Percentiles rank a stretch among this genome's conserved stretches.
phyloP scores from a whole-genome alignment of 257 asterid genomes.

The Primulina huaijiensis region DNA sequence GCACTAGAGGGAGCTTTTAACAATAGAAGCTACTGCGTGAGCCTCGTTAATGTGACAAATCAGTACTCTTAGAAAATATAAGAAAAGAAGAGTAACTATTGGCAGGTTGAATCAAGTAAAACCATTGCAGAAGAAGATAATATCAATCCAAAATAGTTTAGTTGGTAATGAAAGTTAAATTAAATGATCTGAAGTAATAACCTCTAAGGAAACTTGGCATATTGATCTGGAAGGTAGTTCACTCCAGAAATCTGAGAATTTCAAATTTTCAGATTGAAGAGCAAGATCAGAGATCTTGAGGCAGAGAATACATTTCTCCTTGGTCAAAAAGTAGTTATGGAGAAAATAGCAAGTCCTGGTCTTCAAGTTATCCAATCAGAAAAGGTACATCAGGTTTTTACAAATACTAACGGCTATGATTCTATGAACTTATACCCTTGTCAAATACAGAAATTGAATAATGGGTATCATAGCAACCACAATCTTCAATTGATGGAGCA shows the following conservation, averaged over 20 bases:
- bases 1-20: slow-evolving; percentile 2
- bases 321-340: slow-evolving; percentile 48
- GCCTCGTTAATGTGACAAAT: background rate
- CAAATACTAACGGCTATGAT: slow-evolving; percentile 21
- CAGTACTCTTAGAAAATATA: slow-evolving; percentile 13
- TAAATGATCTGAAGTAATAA: slow-evolving; percentile 12
- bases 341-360: slow-evolving; percentile 43
- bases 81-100: background rate
- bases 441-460: slow-evolving; percentile 44
- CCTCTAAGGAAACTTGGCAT: slow-evolving; percentile 11
- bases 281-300: slow-evolving; percentile 65
- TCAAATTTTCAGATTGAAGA: slow-evolving; percentile 51
- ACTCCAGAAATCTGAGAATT: slow-evolving; percentile 21
- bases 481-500: slow-evolving; percentile 38
- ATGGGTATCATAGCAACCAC: slow-evolving; percentile 41
- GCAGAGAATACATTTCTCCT: slow-evolving; percentile 62
- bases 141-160: background rate
- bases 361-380: slow-evolving; percentile 31
- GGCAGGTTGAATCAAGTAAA: slow-evolving; percentile 8
- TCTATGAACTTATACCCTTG: slow-evolving; percentile 21
- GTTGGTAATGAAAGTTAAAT: slow-evolving; percentile 2
- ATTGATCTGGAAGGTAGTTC: slow-evolving; percentile 24
- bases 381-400: slow-evolving; percentile 41
- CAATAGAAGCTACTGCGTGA: background rate
- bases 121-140: background rate